Conservation (phyloP, 495 filamentous ascomycete species). For the Amphirosellinia nigrospora region DNA sequence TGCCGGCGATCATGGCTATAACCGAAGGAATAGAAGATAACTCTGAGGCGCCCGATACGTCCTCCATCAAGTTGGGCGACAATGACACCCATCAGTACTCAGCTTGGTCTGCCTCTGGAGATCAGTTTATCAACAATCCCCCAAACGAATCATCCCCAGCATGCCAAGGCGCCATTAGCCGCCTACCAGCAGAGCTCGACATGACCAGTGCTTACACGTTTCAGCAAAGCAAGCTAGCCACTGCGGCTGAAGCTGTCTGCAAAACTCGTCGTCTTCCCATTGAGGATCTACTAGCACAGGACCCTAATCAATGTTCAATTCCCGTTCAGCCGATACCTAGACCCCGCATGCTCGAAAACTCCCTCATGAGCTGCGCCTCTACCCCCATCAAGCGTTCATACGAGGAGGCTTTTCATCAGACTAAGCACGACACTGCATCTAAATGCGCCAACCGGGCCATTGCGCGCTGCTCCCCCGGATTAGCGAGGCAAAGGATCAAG, state of each 20-base stretch:
- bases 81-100: conserved; percentile 25
- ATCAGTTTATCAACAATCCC: conserved; percentile 40
- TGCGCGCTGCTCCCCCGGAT: not conserved
- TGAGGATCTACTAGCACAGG: conserved; percentile 33
- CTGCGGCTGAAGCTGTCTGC: conserved; percentile 17
- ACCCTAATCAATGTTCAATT: conserved; percentile 13
- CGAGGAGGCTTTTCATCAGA: conserved; percentile 19
- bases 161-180: conserved; percentile 22
- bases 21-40: not conserved
- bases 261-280: conserved; percentile 32
- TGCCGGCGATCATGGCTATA: not conserved
- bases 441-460: not conserved
- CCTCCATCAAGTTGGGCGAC: conserved; percentile 17
- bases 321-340: not conserved
- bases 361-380: not conserved
- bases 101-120: conserved; percentile 33
- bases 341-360: not conserved
- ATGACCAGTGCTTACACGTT: conserved; percentile 49
- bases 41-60: conserved; percentile 9
- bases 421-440: not conserved
- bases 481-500: not conserved
- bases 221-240: conserved; percentile 43
- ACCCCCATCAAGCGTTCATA: not conserved
- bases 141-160: conserved; percentile 25
- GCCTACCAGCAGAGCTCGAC: conserved; percentile 36